Conservation (phyloP, 331 rosid species). For the Ulmus americana region DNA sequence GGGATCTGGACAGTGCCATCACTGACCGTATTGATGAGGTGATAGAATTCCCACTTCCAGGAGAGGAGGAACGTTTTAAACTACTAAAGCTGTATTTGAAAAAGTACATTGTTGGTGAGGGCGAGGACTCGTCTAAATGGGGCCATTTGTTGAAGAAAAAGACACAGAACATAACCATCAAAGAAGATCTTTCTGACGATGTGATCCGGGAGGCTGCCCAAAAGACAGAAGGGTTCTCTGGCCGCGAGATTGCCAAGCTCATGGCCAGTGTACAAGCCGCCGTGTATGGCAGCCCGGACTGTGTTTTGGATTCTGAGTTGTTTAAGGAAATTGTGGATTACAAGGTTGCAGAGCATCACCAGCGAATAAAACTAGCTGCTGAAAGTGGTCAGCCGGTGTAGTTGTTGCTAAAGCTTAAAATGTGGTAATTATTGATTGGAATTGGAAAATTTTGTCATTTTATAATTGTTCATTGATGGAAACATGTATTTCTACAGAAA, state of each 20-base stretch:
- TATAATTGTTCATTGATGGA: background rate
- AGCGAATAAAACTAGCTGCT: slow-evolving; percentile 72
- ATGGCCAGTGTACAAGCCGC: slow-evolving; percentile 91
- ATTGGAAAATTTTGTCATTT: slow-evolving; percentile 11
- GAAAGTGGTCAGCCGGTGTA: slow-evolving; percentile 56
- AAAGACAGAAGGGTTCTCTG: slow-evolving; percentile 85
- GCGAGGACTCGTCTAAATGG: slow-evolving; percentile 34
- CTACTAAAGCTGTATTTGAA: slow-evolving; percentile 73
- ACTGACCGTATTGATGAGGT: slow-evolving; percentile 94
- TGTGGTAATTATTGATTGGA: slow-evolving; percentile 9
- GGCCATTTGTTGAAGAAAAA: slow-evolving; percentile 41
- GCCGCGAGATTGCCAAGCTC: slow-evolving; percentile 95
- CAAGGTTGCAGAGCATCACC: slow-evolving; percentile 82
- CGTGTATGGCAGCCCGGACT: slow-evolving; percentile 78
- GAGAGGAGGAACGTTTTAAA: slow-evolving; percentile 80
- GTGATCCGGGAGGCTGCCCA: slow-evolving; percentile 65
- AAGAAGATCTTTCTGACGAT: slow-evolving; percentile 54
- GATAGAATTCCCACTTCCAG: slow-evolving; percentile 87
- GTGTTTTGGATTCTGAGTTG: slow-evolving; percentile 67
- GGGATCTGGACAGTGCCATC: slow-evolving; percentile 82
- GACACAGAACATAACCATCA: slow-evolving; percentile 47
- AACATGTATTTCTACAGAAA: slow-evolving; percentile 2
- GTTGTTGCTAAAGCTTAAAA: background rate
- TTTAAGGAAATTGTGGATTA: slow-evolving; percentile 75
- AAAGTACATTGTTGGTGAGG: slow-evolving; percentile 55